A percentile compares a stretch with the other conserved stretches of the same genome.
Conservation (phyloP, 1,139 yeast species). For the Geotrichum aggregatum region DNA sequence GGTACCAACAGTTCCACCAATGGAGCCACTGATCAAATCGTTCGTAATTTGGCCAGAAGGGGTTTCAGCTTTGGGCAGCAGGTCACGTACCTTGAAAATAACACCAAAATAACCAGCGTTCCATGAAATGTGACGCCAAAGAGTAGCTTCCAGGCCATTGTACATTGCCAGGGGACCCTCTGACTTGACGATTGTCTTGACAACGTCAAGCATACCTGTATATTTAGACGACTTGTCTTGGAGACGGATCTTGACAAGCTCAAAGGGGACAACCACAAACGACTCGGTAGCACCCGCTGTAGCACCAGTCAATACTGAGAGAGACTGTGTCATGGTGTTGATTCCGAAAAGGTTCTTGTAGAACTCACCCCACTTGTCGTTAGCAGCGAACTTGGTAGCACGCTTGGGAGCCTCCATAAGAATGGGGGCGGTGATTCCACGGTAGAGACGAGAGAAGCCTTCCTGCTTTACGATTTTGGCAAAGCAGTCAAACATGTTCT, state of each 20-base stretch:
- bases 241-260: constrained; percentile 75
- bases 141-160: constrained; percentile 92
- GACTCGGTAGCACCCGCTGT: constrained; percentile 98
- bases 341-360: constrained; percentile 72
- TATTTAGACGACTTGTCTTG: constrained; percentile 84
- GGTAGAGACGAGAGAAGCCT: constrained; percentile 77
- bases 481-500: constrained; percentile 80
- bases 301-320: constrained; percentile 91
- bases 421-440: constrained; percentile 93
- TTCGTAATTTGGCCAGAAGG: constrained; percentile 70
- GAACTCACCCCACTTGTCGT: constrained; percentile 92
- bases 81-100: constrained; percentile 75
- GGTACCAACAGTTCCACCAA: constrained; percentile 97
- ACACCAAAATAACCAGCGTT: constrained; percentile 97
- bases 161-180: constrained; percentile 84
- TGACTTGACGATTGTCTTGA: constrained; percentile 60
- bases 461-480: constrained; percentile 78
- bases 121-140: constrained; percentile 97
- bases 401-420: constrained; percentile 98
- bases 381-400: constrained; percentile 97
- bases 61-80: constrained; percentile 74
- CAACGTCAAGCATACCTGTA: constrained; percentile 81
- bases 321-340: constrained; percentile 66
- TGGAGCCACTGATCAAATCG: constrained; percentile 85
- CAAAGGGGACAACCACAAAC: constrained; percentile 95